Base-by-base conservation (phyloP, 1,284 basidiomycete genomes). In the Ustilago nuda region DNA sequence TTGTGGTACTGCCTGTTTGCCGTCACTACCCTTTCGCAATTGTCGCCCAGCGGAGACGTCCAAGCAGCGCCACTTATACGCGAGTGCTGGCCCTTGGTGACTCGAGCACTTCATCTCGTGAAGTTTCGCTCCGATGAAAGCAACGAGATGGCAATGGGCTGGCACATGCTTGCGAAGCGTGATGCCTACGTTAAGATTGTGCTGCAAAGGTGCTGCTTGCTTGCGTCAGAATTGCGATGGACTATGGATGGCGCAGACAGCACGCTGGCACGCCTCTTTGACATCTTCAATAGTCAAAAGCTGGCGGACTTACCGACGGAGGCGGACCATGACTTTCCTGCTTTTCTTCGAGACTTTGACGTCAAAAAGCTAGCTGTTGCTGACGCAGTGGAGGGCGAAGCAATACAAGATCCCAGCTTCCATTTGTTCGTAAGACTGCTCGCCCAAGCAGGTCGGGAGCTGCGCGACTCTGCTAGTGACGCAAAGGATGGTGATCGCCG, bases 271-370 rank as follows among this genome's bases (percentile, higher is more conserved):
- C 89, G 90, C 41, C 88, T 97, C 0, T 90, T 90, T 43, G 89
- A 91, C 46, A 90, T 95, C 27, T 95, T 98, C 87, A 91, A 91
- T 72, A 91, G 90, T 54, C 91, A 95, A 32, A 91, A 91, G 61
- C 93, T 94, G 68, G 89, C 90, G 15, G 93, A 94, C 84, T 88
- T 98, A 36, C 89, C 90, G 0, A 90, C 90, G 17, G 95, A 98
- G 76, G 80, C 84, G 1, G 82, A 86, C 7, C 87, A 90, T 56
- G 92, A 93, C 71, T 94, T 92, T 80, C 93, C 95, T 1, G 86
- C 87, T 2, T 97, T 96, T 85, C 88, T 98, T 62, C 88, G 89
- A 19, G 83, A 90, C 17, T 89, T 89, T 53, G 76, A 85, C 30
- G 56, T 63, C 30, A 50, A 33, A 13, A 66, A 46, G 61, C 58